Conservation (phyloP, 257 asterid genomes). For the Orobanche coerulescens region DNA sequence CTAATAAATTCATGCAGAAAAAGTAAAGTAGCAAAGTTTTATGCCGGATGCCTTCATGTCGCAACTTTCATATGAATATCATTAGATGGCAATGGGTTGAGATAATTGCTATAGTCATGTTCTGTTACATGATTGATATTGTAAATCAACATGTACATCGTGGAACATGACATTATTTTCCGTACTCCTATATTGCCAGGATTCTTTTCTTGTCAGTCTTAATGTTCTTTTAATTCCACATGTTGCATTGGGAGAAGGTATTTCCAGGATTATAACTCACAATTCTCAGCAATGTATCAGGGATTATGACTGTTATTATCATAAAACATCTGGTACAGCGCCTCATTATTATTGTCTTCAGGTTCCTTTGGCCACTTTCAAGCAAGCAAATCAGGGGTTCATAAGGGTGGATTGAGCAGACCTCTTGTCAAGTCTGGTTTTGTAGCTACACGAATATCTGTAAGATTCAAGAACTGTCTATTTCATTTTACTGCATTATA, state of each 20-base stretch:
- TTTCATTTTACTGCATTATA: neutral
- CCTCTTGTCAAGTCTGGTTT: slow-evolving; percentile 90
- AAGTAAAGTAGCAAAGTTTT: too few species aligned
- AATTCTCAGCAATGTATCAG: slow-evolving; percentile 10
- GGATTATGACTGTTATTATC: slow-evolving; percentile 3
- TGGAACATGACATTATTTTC: too few species aligned
- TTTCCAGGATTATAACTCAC: neutral
- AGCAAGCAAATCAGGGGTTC: slow-evolving; percentile 93
- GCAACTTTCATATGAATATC: too few species aligned
- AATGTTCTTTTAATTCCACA: neutral
- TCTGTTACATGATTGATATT: too few species aligned
- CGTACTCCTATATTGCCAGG: neutral
- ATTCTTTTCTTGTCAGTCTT: neutral
- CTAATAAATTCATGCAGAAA: too few species aligned
- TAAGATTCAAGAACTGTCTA: slow-evolving; percentile 27
- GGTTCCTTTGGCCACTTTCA: slow-evolving; percentile 99
- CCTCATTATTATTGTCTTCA: slow-evolving; percentile 26
- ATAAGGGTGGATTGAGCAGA: slow-evolving; percentile 67
- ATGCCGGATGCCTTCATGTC: too few species aligned
- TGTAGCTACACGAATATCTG: slow-evolving; percentile 96
- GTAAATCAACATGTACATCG: too few species aligned
- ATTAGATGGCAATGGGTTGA: too few species aligned
- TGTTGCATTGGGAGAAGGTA: neutral
- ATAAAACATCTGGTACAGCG: neutral
- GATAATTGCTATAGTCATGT: too few species aligned